Base-by-base conservation (phyloP, 768 basidiomycete genomes). In the Tephrocybe sp. region DNA sequence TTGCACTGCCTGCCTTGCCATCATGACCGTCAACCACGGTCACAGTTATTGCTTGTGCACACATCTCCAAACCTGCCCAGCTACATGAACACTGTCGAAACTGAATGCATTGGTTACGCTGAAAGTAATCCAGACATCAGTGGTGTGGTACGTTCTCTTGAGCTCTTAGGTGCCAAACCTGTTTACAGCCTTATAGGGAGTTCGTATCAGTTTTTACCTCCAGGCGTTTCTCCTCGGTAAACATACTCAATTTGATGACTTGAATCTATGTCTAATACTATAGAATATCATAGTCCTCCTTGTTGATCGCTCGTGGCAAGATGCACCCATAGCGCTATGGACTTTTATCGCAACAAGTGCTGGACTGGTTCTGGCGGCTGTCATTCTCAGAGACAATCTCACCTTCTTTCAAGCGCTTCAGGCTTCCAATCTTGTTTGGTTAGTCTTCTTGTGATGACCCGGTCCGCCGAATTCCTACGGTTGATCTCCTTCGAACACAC, bases 361-460 rank as follows among this genome's bases (percentile, higher is more conserved):
- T 49, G 73, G 74, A 12, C 60, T 74, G 1, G 69, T 66, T 6
- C 58, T 74, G 16, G 67, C 73, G 32, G 71, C 74, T 4, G 55
- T 72, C 16, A 65, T 69, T 9, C 68, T 68, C 44, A 56, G 63
- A 15, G 44, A 46, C 4, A 47, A 65, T n/a, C 60, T 75, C 16
- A 68, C 72, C 0, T 55, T 75, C 25, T 67, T 70, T 43, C 71
- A 76, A 59, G 73, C 66, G 5, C 55, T 75, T 41, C 69, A 70
- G 44, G 68, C 74, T 16, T 71, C 69, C 19, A 71, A 73, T 56
- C 58, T 73, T 28, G 70, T 74, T 36, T 76, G 72, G 71, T 70
- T 15, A 8, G 64, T 54, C 15, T 9, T n/a, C 13, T 25, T 47
- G 31, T 26, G 16, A 34, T 15, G 5, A 26, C 30, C n/a, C n/a